phyloP scores from a whole-genome alignment of 2,329 filamentous ascomycete species.

The Pseudopyrenochaeta lycopersici region DNA sequence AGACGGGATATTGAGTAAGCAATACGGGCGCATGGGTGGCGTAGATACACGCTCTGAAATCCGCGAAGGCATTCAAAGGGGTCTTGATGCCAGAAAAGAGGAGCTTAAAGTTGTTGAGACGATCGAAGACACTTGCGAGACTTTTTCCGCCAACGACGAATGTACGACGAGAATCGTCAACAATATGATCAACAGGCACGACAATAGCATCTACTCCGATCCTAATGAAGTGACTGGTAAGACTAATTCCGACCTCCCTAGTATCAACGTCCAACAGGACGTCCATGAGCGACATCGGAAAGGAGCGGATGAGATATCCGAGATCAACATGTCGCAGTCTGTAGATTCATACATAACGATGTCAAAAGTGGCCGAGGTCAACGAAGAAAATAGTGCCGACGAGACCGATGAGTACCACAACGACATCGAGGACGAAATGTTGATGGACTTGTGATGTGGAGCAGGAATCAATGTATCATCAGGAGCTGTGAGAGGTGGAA shows the following conservation, averaged over 20 bases:
- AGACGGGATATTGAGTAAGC: slow-evolving; percentile 18
- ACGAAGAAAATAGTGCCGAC: background rate
- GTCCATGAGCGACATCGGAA: background rate
- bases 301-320: background rate
- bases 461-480: background rate
- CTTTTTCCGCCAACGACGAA: background rate
- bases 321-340: slow-evolving; percentile 7
- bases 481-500: background rate
- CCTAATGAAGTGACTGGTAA: background rate
- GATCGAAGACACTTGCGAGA: background rate
- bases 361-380: background rate
- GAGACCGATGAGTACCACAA: slow-evolving; percentile 7
- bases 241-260: background rate
- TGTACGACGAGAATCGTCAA: background rate
- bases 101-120: background rate
- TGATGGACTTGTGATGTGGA: slow-evolving; percentile 23
- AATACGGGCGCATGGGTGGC: slow-evolving; percentile 11
- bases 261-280: background rate
- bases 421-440: slow-evolving; percentile 36
- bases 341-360: background rate
- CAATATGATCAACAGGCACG: background rate
- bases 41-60: slow-evolving; percentile 18
- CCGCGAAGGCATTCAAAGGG: slow-evolving; percentile 22
- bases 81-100: slow-evolving; percentile 4
- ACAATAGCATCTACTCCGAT: too few relatives aligned